Percentiles rank a stretch among this genome's conserved stretches.
phyloP scores from a whole-genome alignment of 2,329 filamentous ascomycete genomes.

The Fusarium transvaalense region DNA sequence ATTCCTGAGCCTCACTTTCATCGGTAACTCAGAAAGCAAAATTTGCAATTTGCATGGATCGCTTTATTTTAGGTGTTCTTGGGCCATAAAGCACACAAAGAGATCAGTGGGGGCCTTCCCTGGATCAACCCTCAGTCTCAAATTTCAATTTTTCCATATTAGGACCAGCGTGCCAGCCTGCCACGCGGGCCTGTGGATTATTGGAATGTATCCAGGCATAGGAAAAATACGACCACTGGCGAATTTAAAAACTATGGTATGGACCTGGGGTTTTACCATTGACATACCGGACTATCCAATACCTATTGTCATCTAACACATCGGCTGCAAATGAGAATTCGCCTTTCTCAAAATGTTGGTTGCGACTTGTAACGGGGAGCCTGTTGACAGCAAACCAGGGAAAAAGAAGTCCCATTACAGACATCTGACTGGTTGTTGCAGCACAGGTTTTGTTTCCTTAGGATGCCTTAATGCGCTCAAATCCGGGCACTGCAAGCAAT shows the following conservation, averaged over 20 bases:
- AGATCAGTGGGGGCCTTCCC: slow-evolving; percentile 29
- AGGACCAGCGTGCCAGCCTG: slow-evolving; percentile 38
- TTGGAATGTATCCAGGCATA: slow-evolving; percentile 31
- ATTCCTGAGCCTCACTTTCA: slow-evolving; percentile 30
- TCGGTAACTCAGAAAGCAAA: slow-evolving; percentile 15
- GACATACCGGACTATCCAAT: neutral
- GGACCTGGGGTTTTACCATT: slow-evolving; percentile 12
- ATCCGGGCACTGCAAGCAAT: slow-evolving; percentile 11
- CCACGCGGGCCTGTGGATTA: slow-evolving; percentile 38
- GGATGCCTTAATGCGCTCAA: slow-evolving; percentile 3
- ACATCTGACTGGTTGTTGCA: neutral
- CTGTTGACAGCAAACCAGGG: neutral
- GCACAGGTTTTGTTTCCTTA: slow-evolving; percentile 3
- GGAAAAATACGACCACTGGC: slow-evolving; percentile 3
- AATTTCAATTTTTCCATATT: slow-evolving; percentile 41
- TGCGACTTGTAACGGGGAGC: neutral
- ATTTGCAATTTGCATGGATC: slow-evolving; percentile 23
- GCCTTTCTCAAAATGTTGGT: neutral
- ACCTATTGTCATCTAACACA: neutral
- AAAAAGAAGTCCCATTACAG: neutral
- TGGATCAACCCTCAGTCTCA: slow-evolving; percentile 43
- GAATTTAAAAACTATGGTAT: neutral
- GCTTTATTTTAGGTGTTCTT: neutral
- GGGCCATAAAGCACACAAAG: slow-evolving; percentile 8
- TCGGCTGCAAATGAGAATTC: neutral